Base-by-base conservation (phyloP, 345 rosid species). In the Tarenaya hassleriana region DNA sequence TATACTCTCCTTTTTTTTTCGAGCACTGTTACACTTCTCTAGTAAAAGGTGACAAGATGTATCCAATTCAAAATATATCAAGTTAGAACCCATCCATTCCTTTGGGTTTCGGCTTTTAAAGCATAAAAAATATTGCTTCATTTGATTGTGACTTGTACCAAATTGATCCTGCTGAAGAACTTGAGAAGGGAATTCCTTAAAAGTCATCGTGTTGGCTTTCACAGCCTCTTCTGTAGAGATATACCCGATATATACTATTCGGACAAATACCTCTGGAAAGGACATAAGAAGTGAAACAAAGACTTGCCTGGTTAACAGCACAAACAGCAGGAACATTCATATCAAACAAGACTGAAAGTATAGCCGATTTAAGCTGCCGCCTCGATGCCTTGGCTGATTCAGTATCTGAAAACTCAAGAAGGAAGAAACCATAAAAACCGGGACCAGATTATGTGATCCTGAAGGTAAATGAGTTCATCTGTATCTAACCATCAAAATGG, bases 381-480 rank as follows among this genome's bases (percentile, higher is more conserved):
- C 98, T 82, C 55, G 96, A 82, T 64, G 98, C 98, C 69, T 76
- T 82, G 46, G 96, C 95, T 29, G 91, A 57, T 69, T 91, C 96
- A 20, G 92, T 91, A 68, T 84, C 98, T 91, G 73, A 19, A 63
- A 52, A 32, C 18, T 10, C 40, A 48, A 41, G 9, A 44, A 16
- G 7, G 0, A 50, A 45, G 11, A 50, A 62, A 51, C 19, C 39
- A 42, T 37, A 41, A 34, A 47, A 47, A 34, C 21, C 3, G 57
- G 33, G 37, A 49, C 32, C 11, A 27, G 8, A 12, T 67, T 9
- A 51, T 27, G 45, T 24, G 47, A 29, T 17, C 43, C 29, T 58
- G 8, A 46, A 63, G 38, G 17, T 10, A 50, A 18, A 31, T 7
- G 43, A 45, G 35, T 44, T 29, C 45, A 47, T 6, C 3, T 39